Base-by-base conservation (phyloP, 2,329 filamentous ascomycete species). In the Cadophora sp. region DNA sequence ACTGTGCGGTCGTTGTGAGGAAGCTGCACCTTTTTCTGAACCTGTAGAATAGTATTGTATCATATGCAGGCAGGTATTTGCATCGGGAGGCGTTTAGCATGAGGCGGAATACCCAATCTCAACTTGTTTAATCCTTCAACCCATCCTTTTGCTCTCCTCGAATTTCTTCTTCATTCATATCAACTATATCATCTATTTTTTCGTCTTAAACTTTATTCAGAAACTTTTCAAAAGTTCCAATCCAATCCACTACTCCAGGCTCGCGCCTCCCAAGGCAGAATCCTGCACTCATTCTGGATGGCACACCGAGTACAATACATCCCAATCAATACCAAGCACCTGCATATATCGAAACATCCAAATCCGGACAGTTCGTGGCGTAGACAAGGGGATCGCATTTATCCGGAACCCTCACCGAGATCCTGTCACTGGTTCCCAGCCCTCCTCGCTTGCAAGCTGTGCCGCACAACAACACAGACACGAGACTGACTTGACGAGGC, bases 1-100 rank as follows among this genome's bases (percentile, higher is more conserved):
- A 47, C 80, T 97, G 20, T 98, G 95, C 78, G 80, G 79, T 59
- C 83, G 93, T 75, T 98, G 95, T 77, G 87, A 89, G 36, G 84
- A 87, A 14, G 87, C 90, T 43, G 84, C 95, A 20, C 14, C n/a
- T 18, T 2, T 6, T 6, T 5, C n/a, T n/a, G 45, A 11, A 48
- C n/a, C 51, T 65, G 61, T 55, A 60, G 50, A 53, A 55, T 65
- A 59, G 45, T 30, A 13, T 30, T 59, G 41, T 65, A 51, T 22
- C n/a, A 18, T 41, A 43, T 60, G 33, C 27, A 16, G 6, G 36
- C 22, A 59, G 14, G 16, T 41, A 41, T 41, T 43, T 61, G 56
- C 41, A 61, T 56, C 16, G 11, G 14, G 20, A 51, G 62, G 66
- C 53, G 63, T 65, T 63, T 65, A 30, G n/a, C 33, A 45, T 30